Percentiles rank a stretch among this genome's conserved stretches.
These are phyloP conservation scores for Phtheirospermum japonicum DNA, from an alignment of 257 asterid species.

Conservation along the genomic window DNA sequence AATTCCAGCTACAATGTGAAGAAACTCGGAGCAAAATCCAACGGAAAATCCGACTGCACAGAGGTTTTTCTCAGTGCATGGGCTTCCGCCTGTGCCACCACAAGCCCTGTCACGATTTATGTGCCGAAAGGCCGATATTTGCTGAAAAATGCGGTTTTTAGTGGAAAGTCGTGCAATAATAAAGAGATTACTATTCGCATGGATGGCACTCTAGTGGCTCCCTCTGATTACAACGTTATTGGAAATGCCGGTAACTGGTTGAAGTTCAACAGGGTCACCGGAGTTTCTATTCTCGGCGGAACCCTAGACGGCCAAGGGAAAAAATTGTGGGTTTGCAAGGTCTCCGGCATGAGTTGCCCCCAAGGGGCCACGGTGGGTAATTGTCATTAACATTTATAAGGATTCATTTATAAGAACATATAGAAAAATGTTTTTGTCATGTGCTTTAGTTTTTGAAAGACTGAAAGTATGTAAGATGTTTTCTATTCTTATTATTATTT, in stretches of 20 bases:
- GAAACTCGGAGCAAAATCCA: constrained; percentile 45
- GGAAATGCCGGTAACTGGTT: constrained; percentile 49
- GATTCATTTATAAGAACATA: too few species aligned
- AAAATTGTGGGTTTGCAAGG: constrained; percentile 43
- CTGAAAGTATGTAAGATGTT: too few species aligned
- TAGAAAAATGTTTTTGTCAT: too few species aligned
- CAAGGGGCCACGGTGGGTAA: constrained; percentile 37
- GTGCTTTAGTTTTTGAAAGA: too few species aligned
- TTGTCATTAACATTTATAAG: too few species aligned
- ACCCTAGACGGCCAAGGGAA: constrained; percentile 51
- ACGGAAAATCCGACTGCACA: constrained; percentile 43
- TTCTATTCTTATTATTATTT: too few species aligned
- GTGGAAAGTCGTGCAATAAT: constrained; percentile 48
- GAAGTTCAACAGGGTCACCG: constrained; percentile 48
- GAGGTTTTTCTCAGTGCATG: constrained; percentile 50
- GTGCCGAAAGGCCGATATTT: constrained; percentile 52
- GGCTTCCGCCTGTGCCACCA: constrained; percentile 50
- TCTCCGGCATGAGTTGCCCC: constrained; percentile 39
- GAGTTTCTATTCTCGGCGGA: constrained; percentile 54
- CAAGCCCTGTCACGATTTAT: constrained; percentile 34
- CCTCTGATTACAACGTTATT: constrained; percentile 38
- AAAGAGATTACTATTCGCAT: constrained; percentile 38
- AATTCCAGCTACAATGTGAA: constrained; percentile 38
- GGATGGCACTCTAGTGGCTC: constrained; percentile 66
- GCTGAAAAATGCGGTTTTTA: constrained; percentile 24